Conservation (phyloP, 768 basidiomycete species). For the Boletus fagicola region DNA sequence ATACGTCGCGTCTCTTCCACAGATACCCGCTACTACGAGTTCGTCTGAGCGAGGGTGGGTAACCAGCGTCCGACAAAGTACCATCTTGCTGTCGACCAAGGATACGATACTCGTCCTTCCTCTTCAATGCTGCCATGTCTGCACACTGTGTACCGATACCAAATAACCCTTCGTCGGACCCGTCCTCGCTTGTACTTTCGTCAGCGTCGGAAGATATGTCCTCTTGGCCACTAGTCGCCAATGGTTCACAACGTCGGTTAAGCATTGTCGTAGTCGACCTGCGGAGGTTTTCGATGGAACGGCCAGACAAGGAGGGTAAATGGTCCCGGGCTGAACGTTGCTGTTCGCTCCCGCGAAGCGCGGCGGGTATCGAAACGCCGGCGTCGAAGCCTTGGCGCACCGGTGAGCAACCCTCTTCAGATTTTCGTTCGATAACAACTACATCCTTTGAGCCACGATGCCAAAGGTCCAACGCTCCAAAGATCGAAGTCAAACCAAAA, state of each 20-base stretch:
- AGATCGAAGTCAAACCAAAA: not conserved
- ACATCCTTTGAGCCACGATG: not conserved
- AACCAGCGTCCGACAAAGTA: not conserved
- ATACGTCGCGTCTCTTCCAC: not conserved
- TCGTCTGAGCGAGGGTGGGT: not conserved
- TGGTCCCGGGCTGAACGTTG: not conserved
- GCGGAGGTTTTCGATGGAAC: not conserved
- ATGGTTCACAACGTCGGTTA: not conserved
- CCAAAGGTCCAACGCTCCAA: not conserved
- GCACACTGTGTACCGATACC: not conserved
- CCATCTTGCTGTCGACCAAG: not conserved
- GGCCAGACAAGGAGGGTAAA: no score
- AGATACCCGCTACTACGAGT: not conserved
- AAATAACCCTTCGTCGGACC: not conserved
- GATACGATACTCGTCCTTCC: not conserved
- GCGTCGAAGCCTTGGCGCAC: not conserved
- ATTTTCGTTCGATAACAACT: not conserved
- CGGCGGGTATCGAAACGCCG: not conserved
- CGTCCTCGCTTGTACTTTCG: not conserved
- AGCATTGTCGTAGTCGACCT: not conserved
- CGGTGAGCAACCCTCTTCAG: not conserved
- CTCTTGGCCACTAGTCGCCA: not conserved
- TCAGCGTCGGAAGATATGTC: not conserved
- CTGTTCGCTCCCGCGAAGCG: not conserved
- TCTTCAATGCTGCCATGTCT: not conserved